phyloP scores from a whole-genome alignment of 176 grass and related monocot genomes.

The Phoenix dactylifera region DNA sequence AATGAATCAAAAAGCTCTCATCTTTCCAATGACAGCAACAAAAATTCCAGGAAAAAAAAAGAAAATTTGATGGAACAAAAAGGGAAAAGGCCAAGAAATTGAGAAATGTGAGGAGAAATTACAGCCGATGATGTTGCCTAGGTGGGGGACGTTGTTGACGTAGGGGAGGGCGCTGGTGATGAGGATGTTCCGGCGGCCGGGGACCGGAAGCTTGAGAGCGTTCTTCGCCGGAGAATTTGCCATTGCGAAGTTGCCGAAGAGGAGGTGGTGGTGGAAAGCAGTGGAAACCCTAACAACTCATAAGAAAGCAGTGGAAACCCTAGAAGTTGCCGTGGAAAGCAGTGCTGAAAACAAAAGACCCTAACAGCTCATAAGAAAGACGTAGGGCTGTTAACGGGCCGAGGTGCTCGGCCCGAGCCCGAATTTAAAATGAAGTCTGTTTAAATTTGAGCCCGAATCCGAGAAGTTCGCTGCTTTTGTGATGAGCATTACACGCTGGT shows the following conservation, averaged over 20 bases:
- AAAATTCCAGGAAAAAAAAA: background rate
- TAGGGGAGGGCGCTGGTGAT: constrained; percentile 43
- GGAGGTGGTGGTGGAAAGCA: too few relatives aligned
- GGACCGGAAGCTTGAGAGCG: constrained; percentile 26
- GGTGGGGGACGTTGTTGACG: constrained; percentile 48
- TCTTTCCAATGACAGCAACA: constrained; percentile 1
- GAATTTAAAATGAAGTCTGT: too few relatives aligned
- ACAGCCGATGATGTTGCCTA: constrained; percentile 40
- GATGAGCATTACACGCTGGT: constrained; percentile 20
- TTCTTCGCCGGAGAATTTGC: constrained; percentile 1
- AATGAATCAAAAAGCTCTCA: too few relatives aligned
- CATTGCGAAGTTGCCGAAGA: background rate
- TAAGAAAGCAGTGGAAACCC: too few relatives aligned
- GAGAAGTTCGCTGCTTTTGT: too few relatives aligned
- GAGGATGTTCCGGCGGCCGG: constrained; percentile 34
- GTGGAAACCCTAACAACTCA: too few relatives aligned
- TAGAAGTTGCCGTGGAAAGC: too few relatives aligned
- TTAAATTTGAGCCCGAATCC: too few relatives aligned
- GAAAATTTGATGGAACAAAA: background rate
- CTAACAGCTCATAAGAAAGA: too few relatives aligned
- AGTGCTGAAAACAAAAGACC: too few relatives aligned
- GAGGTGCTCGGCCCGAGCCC: too few relatives aligned
- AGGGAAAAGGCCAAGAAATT: background rate
- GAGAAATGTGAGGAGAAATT: constrained; percentile 6
- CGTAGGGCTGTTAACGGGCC: too few relatives aligned